phyloP scores from a whole-genome alignment of 306 rosid genomes.

The Dryas drummondii region DNA sequence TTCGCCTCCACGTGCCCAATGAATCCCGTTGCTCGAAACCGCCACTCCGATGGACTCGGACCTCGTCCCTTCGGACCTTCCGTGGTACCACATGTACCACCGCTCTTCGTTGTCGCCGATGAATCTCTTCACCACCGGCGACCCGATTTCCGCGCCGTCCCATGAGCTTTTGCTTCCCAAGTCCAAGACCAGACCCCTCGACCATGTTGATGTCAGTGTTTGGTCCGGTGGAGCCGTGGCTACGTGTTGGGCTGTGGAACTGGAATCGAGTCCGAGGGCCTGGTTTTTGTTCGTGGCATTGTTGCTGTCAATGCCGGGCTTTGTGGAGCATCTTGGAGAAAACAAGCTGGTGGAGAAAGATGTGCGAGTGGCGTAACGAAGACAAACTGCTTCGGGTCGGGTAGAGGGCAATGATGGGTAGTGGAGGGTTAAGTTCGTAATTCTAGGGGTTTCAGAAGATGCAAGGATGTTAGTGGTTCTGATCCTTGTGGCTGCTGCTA shows the following conservation, averaged over 20 bases:
- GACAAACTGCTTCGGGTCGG: neutral
- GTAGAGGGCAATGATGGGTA: constrained; percentile 7
- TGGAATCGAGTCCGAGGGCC: constrained; percentile 15
- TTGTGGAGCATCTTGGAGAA: constrained; percentile 21
- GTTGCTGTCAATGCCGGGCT: constrained; percentile 24
- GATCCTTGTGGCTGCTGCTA: constrained; percentile 20
- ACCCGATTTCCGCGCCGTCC: constrained; percentile 68
- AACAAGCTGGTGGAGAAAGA: neutral
- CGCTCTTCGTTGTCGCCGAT: constrained; percentile 73
- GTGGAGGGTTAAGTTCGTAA: too few relatives aligned
- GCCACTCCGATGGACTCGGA: constrained; percentile 60
- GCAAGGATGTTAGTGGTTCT: neutral
- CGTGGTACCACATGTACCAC: constrained; percentile 87
- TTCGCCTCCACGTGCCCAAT: constrained; percentile 61
- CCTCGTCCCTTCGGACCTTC: constrained; percentile 29
- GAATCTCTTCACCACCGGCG: constrained; percentile 75
- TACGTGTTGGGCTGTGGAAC: constrained; percentile 12
- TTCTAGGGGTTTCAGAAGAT: constrained; percentile 1
- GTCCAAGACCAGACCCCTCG: constrained; percentile 60
- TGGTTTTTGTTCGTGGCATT: constrained; percentile 21
- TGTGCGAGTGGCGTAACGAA: neutral
- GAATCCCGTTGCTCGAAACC: constrained; percentile 77
- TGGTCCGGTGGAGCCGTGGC: constrained; percentile 15
- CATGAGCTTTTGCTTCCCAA: constrained; percentile 55
- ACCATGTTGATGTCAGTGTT: constrained; percentile 24